phyloP scores from a whole-genome alignment of 331 rosid genomes.

The Arachis monticola region DNA sequence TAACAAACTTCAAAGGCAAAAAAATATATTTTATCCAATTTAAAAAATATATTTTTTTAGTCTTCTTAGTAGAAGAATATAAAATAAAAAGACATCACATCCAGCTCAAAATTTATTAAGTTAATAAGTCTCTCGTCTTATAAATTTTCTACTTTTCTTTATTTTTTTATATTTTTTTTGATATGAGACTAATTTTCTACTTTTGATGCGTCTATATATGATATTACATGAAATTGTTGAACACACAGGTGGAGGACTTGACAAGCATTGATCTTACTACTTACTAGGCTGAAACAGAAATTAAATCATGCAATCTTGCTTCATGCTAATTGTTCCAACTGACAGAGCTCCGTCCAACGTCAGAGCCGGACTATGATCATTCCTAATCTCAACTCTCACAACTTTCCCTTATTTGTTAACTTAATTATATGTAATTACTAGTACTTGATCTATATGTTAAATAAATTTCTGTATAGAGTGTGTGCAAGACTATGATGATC shows the following conservation, averaged over 20 bases:
- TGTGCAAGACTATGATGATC: slow-evolving; percentile 4
- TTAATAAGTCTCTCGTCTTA: too few relatives aligned
- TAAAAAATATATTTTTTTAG: too few relatives aligned
- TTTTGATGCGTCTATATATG: too few relatives aligned
- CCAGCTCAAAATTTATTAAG: too few relatives aligned
- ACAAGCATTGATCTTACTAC: slow-evolving; percentile 32
- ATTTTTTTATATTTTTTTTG: too few relatives aligned
- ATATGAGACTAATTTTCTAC: too few relatives aligned
- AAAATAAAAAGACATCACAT: too few relatives aligned
- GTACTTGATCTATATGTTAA: not conserved
- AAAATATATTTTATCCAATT: too few relatives aligned
- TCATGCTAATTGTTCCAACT: slow-evolving; percentile 23
- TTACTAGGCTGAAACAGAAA: slow-evolving; percentile 32
- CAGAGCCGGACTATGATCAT: not conserved
- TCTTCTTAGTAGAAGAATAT: too few relatives aligned
- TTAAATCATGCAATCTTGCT: slow-evolving; percentile 35
- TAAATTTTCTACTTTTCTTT: too few relatives aligned
- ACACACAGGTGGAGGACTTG: slow-evolving; percentile 40
- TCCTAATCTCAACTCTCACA: not conserved
- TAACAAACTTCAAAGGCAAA: too few relatives aligned
- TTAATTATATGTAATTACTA: not conserved
- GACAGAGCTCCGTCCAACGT: not conserved
- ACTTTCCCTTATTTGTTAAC: not conserved
- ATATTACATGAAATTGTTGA: too few relatives aligned
- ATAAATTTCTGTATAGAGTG: not conserved